A percentile compares a stretch with the other conserved stretches of the same genome.
phyloP scores from a whole-genome alignment of 2,329 filamentous ascomycete genomes.

The Geosmithia flava region DNA sequence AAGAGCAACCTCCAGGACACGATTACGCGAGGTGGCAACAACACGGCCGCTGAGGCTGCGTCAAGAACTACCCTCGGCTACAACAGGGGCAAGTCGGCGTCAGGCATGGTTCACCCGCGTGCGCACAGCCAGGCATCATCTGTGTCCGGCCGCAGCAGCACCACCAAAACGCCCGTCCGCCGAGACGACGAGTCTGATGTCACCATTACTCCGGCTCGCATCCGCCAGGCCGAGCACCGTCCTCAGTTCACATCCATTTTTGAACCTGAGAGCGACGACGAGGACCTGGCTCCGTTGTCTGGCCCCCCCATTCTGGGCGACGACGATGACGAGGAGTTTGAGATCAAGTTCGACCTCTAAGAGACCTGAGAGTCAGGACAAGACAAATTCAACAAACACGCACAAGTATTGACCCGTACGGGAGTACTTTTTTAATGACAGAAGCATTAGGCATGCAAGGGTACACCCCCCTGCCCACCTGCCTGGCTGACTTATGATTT shows the following conservation, averaged over 20 bases:
- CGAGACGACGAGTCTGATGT: slow-evolving; percentile 10
- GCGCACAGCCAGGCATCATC: slow-evolving; percentile 4
- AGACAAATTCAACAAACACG: background rate
- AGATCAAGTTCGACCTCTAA: slow-evolving; percentile 32
- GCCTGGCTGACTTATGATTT: background rate
- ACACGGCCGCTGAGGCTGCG: slow-evolving; percentile 50
- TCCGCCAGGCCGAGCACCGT: slow-evolving; percentile 16
- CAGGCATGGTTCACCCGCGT: slow-evolving; percentile 26
- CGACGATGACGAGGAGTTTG: slow-evolving; percentile 42
- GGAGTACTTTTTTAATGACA: background rate
- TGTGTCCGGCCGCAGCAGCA: slow-evolving; percentile 5
- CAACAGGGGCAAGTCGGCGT: slow-evolving; percentile 56
- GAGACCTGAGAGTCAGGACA: background rate
- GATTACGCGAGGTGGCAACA: slow-evolving; percentile 18
- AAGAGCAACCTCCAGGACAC: background rate
- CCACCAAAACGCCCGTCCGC: slow-evolving; percentile 5
- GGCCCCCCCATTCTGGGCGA: slow-evolving; percentile 15
- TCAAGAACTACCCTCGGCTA: slow-evolving; percentile 81
- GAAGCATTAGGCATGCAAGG: background rate
- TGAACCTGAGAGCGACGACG: slow-evolving; percentile 32
- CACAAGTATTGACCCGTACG: no score
- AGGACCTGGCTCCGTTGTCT: slow-evolving; percentile 15
- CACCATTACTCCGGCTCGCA: slow-evolving; percentile 35
- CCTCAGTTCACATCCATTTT: slow-evolving; percentile 48
- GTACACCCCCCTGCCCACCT: background rate